Evolutionary conservation across 1,139 yeast genomes (phyloP), one percentile per base, ranked within the genome.

Genomic region (Meyerozyma athensensis): DNA sequence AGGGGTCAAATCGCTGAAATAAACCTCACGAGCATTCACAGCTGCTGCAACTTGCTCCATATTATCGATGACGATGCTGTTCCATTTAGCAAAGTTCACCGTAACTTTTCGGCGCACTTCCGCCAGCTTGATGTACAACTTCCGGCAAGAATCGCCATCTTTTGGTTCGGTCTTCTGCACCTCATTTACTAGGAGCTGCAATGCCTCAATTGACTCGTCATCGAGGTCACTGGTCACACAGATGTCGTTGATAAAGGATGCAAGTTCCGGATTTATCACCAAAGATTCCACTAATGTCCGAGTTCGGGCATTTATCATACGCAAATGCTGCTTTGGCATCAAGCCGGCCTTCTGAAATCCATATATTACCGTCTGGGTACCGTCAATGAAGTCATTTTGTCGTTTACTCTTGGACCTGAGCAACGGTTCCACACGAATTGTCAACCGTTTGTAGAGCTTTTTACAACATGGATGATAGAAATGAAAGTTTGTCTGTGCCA

Each of bases 241-340:
- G 3, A 69, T 37, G 26, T 52, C 53, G 22, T 53, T 45, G 2
- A 67, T 47, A 40, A 52, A 52, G 5, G 40, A 40, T 1, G 46
- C 43, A 36, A 68, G 53, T 12, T 43, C 47, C 0, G 58, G 53
- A 41, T 68, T 68, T 14, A 67, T 43, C 7, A 33, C 34, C 14
- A 68, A 39, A 1, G 72, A 52, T 28, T 47, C 47, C 18, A 49
- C 47, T 34, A 69, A 47, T 0, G 60, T 54, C 32, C 46, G 38
- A 20, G 68, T 38, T 36, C 68, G 50, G 4, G 66, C 68, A 28
- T 46, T 46, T 16, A 68, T 53, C 52, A 68, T 45, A 34, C 36
- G 36, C 31, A 26, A 16, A 23, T 47, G 50, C n/a, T 50, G 52
- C 19, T 42, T 36, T 8, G 52, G 58, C 2, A 47, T 19, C 19